Evolutionary conservation across 768 basidiomycete species (phyloP), one percentile per base, ranked within the genome.

Genomic region (Hypsizygus marmoreus): DNA sequence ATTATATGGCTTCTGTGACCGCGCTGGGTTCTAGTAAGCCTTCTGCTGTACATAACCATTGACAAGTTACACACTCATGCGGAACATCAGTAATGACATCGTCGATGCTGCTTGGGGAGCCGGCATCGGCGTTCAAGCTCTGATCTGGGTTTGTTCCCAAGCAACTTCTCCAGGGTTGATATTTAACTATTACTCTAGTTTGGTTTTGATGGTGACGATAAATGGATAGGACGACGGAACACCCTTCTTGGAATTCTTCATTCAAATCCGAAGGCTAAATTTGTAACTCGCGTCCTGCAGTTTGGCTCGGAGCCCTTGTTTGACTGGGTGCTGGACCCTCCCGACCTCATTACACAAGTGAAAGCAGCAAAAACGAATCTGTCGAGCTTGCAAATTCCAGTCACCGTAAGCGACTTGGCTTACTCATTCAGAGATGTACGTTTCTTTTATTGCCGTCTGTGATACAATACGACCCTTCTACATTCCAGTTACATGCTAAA

Each of bases 301-400:
- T 87, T 87, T 52, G 86, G 86, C 24, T 84, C 84, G 0, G 86
- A 87, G 54, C 85, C 85, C 1, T 66, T 87, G 16, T 88, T 63
- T 47, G 86, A 87, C 56, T 44, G 62, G 29, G 86, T 76, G 24
- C 65, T 88, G 34, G 57, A 69, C 5, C 72, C 77, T n/a, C 19
- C 56, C 5, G 62, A 69, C 23, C 74, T 88, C 16, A 76, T 80
- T 2, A 45, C 57, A 0, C 76, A 86, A 58, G 79, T 87, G 17
- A 61, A 47, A 10, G 57, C 61, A 0, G 75, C 77, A 22, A 81
- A 83, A 57, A 50, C 63, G 4, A 76, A 70, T 32, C 60, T 88
- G 38, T 68, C 75, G 12, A 65, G 57, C 43, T 65, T 87, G 11
- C 62, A 71, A n/a, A 84, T 87, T 24, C 82, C 81, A 0, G 82